Percentiles rank a stretch among this genome's conserved stretches.
Evolutionary conservation across 805 yeast species (phyloP).

Genomic region (Kuraishia cidri): DNA sequence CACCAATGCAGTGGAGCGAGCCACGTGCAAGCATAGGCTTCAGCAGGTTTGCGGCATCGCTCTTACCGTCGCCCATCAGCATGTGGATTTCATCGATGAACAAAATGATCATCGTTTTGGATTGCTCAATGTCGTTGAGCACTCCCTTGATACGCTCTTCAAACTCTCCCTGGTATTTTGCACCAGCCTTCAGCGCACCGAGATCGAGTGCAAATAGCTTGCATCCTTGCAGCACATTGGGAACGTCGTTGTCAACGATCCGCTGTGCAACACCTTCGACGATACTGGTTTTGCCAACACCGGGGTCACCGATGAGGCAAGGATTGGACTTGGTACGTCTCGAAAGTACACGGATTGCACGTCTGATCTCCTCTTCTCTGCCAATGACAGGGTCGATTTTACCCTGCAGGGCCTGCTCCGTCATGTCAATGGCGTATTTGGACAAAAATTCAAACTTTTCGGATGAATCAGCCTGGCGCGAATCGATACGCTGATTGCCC

Average conservation of each 20-base stretch:
- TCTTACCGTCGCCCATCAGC: conserved; percentile 99
- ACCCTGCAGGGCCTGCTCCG: conserved; percentile 89
- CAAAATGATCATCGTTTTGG: conserved; percentile 76
- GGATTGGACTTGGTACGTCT: conserved; percentile 97
- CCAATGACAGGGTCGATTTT: conserved; percentile 97
- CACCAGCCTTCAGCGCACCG: conserved; percentile 97
- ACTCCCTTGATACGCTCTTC: conserved; percentile 98
- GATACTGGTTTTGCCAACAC: conserved; percentile 97
- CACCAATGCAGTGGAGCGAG: conserved; percentile 94
- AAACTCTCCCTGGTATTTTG: conserved; percentile 96
- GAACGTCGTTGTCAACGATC: conserved; percentile 92
- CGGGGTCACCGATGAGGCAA: conserved; percentile 96
- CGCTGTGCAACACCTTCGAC: conserved; percentile 99
- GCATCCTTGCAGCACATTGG: conserved; percentile 74
- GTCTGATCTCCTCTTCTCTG: conserved; percentile 95
- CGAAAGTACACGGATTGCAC: conserved; percentile 92
- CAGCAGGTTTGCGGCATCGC: conserved; percentile 92
- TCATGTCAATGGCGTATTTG: conserved; percentile 90
- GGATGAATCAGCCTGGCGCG: conserved; percentile 89
- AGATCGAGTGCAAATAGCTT: conserved; percentile 82
- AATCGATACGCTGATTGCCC: conserved; percentile 87
- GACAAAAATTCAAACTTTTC: conserved; percentile 73
- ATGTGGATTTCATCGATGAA: conserved; percentile 98
- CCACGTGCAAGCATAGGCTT: conserved; percentile 98
- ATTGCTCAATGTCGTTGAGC: conserved; percentile 83